A percentile compares a stretch with the other conserved stretches of the same genome.
phyloP scores from a whole-genome alignment of 345 rosid genomes.

The Leavenworthia alabamica region DNA sequence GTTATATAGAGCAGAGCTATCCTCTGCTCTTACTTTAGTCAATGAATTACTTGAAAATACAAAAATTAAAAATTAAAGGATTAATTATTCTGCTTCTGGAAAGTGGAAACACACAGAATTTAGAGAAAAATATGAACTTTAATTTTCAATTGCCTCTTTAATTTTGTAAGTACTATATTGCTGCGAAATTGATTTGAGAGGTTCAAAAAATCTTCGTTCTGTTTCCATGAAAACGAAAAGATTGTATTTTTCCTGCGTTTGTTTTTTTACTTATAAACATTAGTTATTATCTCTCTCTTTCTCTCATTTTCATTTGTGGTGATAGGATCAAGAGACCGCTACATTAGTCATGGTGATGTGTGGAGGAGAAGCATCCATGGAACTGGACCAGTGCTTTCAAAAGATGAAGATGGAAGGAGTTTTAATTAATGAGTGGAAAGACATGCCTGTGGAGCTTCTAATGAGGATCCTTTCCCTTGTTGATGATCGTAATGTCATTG shows the following conservation, averaged over 20 bases:
- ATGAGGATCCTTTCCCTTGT: slow-evolving; percentile 61
- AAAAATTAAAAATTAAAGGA: neutral
- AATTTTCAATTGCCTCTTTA: neutral
- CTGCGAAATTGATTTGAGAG: neutral
- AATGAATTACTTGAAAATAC: neutral
- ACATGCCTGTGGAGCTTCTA: slow-evolving; percentile 80
- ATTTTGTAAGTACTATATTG: neutral
- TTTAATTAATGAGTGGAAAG: slow-evolving; percentile 69
- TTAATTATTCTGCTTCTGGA: neutral
- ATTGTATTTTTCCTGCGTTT: neutral
- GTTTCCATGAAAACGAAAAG: neutral
- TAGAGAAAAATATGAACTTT: neutral
- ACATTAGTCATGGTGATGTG: slow-evolving; percentile 22
- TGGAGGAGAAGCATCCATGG: slow-evolving; percentile 46
- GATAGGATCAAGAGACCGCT: slow-evolving; percentile 29
- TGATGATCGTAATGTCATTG: slow-evolving; percentile 66
- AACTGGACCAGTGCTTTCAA: slow-evolving; percentile 54
- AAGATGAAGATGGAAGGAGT: slow-evolving; percentile 50
- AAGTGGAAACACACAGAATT: neutral
- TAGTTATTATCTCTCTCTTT: neutral
- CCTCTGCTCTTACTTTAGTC: slow-evolving; percentile 4
- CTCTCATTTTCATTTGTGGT: slow-evolving; percentile 3
- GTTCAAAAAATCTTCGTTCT: neutral
- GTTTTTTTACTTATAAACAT: neutral
- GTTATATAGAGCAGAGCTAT: neutral